Base-by-base conservation (phyloP, 257 asterid genomes). In the Datura wrightii region DNA sequence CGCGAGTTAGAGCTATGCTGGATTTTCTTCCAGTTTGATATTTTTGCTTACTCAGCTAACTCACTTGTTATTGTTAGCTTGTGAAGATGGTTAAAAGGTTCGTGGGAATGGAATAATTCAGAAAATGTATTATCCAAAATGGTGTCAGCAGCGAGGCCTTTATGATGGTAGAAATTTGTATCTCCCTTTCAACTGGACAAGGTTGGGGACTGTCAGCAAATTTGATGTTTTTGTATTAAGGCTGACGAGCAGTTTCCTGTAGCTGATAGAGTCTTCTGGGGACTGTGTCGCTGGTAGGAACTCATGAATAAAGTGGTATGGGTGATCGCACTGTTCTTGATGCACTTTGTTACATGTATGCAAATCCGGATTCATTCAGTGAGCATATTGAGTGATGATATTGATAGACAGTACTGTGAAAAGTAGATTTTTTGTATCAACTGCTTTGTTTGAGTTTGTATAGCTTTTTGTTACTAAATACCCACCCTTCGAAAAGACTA, bases 41-140 rank as follows among this genome's bases (percentile, higher is more conserved):
- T 71, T 19, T n/a, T 71, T 71, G 55, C 42, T 71, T 42, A 16
- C 79, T 44, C 16, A 71, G 56, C 56, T 71, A 42, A 42, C 79
- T n/a, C 39, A 19, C 79, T 71, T 71, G 55, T 42, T 42, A 70
- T 70, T 70, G 37, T 42, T 70, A 70, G 18, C 79, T 70, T 70
- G 79, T 9, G 18, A 42, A 18, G 42, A 42, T 70, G 79, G 37
- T 70, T 18, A 70, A 70, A 6, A 42, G 3, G 55, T 42, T 70
- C 0, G 18, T 70, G 18, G 55, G 18, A 70, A 70, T 42, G 53
- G 36, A 42, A 70, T 69, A 42, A 70, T 42, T 55, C 55, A 66
- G 66, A 59, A 7, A 59, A 59, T 8, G 36, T 59, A 59, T 59
- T 18, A n/a, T 59, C 79, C 55, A 10, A 18, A 4, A 1, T 42